Base-by-base conservation (phyloP, 1,284 basidiomycete genomes). In the Marasmius tenuissimus region DNA sequence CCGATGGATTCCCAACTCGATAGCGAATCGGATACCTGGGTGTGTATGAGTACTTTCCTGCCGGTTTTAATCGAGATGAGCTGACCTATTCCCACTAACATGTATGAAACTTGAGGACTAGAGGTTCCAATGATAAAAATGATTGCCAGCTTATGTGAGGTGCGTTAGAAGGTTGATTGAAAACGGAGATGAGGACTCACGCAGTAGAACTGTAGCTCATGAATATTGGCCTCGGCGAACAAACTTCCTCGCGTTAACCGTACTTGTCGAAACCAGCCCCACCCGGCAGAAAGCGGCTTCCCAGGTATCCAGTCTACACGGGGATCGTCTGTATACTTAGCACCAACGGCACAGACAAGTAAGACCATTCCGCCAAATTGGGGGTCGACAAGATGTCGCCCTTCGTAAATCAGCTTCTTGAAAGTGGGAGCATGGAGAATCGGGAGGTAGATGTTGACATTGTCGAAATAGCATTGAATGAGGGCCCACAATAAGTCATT, bases 261-360 rank as follows among this genome's bases (percentile, higher is more conserved):
- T 0, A 89, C 78, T 66, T 88, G 85, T 14, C 75, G 73, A 61
- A 90, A 85, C 73, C 84, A 92, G 59, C 82, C 82, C 88, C 89
- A 92, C 0, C 91, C 91, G 5, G 80, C 77, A 45, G 49, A 58
- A 27, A 37, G 22, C 33, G 39, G 37, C 16, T 40, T 37, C 20
- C 67, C 68, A 51, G 78, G 69, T 33, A 79, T 75, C 4, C 79
- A 74, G 65, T 86, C 72, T 1, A 91, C 85, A 14, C 88, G 76
- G 0, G 83, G 80, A 71, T 94, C 91, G 60, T 85, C 75, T 10
- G 84, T 80, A 65, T 78, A 86, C 39, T 85, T 78, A 1, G 86
- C 80, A 9, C 82, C 89, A 47, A 88, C 73, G 9, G 89, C 88
- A 66, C 88, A 88, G 0, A 91, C 78, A 38, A 86, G 71, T 8